Base-by-base conservation (phyloP, 192 early-diverging fungal species). In the Umbelopsis isabellina region DNA sequence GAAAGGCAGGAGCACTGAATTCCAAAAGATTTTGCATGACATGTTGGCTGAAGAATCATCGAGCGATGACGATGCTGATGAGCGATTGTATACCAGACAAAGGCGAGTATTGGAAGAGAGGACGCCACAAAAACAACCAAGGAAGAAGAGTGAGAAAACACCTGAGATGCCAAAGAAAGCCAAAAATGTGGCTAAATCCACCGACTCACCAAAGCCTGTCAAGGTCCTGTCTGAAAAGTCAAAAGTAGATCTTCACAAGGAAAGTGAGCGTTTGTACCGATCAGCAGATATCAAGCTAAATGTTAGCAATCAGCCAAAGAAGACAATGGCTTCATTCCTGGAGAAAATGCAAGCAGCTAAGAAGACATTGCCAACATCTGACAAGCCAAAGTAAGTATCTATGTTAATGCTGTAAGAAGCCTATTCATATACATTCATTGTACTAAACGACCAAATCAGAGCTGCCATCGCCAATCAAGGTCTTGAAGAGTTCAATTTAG, bases 31-130 rank as follows among this genome's bases (percentile, higher is more conserved):
- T 35, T n/a, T 61, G 27, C 10, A 61, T 16, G 55, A 61, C 13
- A 61, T 61, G 55, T 18, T 61, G 12, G 55, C 55, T 13, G 55
- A 61, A 35, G 55, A 61, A 18, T 61, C 55, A 61, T 61, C 55
- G 2, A 61, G 55, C 30, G 55, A 61, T 16, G 55, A 61, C 1
- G 21, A 21, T 35, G 55, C 18, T n/a, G 55, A 61, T 13, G 55
- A 61, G 55, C 55, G 55, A 15, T 30, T 61, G 1, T 61, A 61
- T 35, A 61, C 55, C 7, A 22, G 55, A 61, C 55, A 61, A n/a
- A 33, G 33, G 16, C 27, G 55, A 18, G 15, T 61, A 12, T 30
- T 15, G 16, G 55, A 33, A 61, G 55, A 61, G 13, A 10, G 27
- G 15, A 61, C 55, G 16, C 55, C 55, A 4, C 55, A 37, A 30